Conservation (phyloP, 2,329 filamentous ascomycete species). For the Aspergillus ochraceoroseus region DNA sequence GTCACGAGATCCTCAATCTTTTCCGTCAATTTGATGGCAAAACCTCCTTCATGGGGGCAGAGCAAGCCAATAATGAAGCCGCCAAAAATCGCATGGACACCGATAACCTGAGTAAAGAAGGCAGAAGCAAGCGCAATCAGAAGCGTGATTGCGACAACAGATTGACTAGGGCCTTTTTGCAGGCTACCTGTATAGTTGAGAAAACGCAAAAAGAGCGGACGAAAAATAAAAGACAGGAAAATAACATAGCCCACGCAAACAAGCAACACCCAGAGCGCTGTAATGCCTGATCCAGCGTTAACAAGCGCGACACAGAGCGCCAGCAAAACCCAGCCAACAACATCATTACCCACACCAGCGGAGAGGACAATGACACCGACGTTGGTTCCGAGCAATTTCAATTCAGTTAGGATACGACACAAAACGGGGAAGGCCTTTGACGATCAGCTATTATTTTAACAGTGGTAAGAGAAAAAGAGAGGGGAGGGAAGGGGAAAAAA, state of each 20-base stretch:
- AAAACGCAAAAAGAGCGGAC: conserved; percentile 69
- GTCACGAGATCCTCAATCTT: conserved; percentile 91
- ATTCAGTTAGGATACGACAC: conserved; percentile 85
- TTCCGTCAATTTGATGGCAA: conserved; percentile 84
- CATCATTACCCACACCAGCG: conserved; percentile 89
- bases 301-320: conserved; percentile 90
- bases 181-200: conserved; percentile 70
- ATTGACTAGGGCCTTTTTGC: conserved; percentile 81
- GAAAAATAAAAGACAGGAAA: conserved; percentile 67
- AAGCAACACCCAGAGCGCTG: conserved; percentile 79
- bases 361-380: conserved; percentile 86
- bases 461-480: not conserved
- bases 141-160: conserved; percentile 75
- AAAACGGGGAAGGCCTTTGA: conserved; percentile 72
- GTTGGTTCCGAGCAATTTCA: conserved; percentile 75
- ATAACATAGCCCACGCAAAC: conserved; percentile 69
- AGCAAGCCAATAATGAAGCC: conserved; percentile 86
- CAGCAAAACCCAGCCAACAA: conserved; percentile 83
- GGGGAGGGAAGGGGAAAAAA: not conserved
- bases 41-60: conserved; percentile 82
- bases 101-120: conserved; percentile 87
- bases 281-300: conserved; percentile 76
- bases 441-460: no score
- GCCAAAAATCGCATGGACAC: conserved; percentile 90
- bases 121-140: conserved; percentile 72